Percentiles rank a stretch among this genome's conserved stretches.
Conservation (phyloP, 257 asterid genomes). For the Prunella vulgaris region DNA sequence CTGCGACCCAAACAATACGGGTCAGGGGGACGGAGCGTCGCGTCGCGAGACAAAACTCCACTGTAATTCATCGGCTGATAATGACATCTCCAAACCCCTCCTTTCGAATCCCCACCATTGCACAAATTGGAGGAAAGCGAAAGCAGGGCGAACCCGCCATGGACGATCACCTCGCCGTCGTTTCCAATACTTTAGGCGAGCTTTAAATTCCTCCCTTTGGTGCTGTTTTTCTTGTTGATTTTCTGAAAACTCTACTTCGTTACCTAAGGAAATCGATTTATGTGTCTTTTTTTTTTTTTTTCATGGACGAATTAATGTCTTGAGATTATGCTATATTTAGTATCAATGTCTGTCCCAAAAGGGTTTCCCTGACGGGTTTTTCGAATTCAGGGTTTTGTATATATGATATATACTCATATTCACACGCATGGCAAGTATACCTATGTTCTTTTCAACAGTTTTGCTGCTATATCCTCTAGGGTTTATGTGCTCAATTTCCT, state of each 20-base stretch:
- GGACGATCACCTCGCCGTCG: neutral
- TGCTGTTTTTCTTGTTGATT: neutral
- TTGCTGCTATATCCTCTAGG: neutral
- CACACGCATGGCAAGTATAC: too few relatives aligned
- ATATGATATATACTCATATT: too few relatives aligned
- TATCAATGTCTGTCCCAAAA: neutral
- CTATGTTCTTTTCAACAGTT: neutral
- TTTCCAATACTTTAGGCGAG: constrained; percentile 14
- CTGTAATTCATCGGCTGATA: too few relatives aligned
- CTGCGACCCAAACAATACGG: too few relatives aligned
- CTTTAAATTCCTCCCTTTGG: neutral
- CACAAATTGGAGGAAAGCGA: constrained; percentile 6
- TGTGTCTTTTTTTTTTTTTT: neutral
- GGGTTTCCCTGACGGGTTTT: constrained; percentile 6
- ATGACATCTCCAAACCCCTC: too few relatives aligned
- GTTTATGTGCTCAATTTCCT: neutral
- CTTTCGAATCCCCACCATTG: neutral
- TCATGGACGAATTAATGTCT: neutral
- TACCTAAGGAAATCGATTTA: neutral
- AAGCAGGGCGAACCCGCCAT: constrained; percentile 5
- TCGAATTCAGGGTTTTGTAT: neutral
- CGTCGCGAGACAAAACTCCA: too few relatives aligned
- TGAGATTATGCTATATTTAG: neutral
- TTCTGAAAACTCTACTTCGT: neutral
- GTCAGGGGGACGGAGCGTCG: too few relatives aligned